These are phyloP conservation scores for Chlorella vulgaris DNA, from an alignment of 139 green algal species.

Conservation along the genomic window DNA sequence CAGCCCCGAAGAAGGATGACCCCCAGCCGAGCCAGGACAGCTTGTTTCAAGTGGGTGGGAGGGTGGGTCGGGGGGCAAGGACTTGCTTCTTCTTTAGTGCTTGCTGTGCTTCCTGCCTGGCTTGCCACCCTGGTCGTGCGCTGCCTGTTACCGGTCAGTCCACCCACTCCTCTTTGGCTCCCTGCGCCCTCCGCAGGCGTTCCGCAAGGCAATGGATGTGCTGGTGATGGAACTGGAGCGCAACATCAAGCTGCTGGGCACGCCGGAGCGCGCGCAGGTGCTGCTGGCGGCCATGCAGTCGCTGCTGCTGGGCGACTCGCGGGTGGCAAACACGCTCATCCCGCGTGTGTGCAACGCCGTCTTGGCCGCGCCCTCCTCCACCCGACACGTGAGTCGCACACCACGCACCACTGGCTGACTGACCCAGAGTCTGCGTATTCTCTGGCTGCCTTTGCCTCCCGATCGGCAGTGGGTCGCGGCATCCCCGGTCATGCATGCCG, in stretches of 20 bases:
- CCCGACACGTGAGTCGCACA: conserved; percentile 55
- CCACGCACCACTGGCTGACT: not conserved
- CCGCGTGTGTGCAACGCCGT: conserved; percentile 77
- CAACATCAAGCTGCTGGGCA: conserved; percentile 77
- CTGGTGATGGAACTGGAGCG: conserved; percentile 74
- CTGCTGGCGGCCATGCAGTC: conserved; percentile 81
- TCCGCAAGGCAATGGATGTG: conserved; percentile 62
- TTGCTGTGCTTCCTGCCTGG: no score
- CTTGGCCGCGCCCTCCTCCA: conserved; percentile 63
- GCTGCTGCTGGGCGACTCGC: conserved; percentile 75
- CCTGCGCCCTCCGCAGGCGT: conserved; percentile 18
- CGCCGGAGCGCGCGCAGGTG: conserved; percentile 73
- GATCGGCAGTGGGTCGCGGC: no score
- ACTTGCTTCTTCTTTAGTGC: no score
- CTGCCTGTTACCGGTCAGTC: no score
- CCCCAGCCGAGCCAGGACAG: conserved; percentile 73
- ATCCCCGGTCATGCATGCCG: no score
- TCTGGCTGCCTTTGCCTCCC: no score
- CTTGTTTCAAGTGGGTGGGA: conserved; percentile 49
- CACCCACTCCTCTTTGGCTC: not conserved
- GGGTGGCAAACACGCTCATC: conserved; percentile 69
- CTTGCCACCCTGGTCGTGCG: no score
- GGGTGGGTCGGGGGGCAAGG: no score
- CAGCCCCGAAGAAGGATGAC: conserved; percentile 58
- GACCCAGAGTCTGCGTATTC: no score